Base-by-base conservation (phyloP, 345 rosid genomes). In the Acer campestre region DNA sequence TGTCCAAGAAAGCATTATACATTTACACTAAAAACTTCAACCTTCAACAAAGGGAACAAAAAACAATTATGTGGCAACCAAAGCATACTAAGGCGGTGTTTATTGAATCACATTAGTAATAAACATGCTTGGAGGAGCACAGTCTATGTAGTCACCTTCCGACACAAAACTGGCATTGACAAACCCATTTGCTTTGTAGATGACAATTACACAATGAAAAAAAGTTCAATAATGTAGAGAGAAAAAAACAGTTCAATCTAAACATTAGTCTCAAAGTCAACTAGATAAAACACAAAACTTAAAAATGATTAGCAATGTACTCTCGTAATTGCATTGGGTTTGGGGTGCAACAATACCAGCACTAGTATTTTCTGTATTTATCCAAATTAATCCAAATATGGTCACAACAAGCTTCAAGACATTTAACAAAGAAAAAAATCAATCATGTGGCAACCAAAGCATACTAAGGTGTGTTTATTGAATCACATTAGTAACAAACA, bases 121-220 rank as follows among this genome's bases (percentile, higher is more conserved):
- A 59, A 35, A 13, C 5, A 23, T 44, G 23, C 67, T 64, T 23
- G 74, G 70, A 78, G 25, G 22, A n/a, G 29, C 66, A 62, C 38
- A 13, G 10, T 75, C n/a, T 40, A 49, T 83, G 16, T 78, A 23
- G 84, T 83, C 87, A 87, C 68, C 86, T 80, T 80, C 89, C 80
- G 68, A 83, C 81, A 82, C 83, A 82, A 77, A 72, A 40, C 25
- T 44, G 68, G 75, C 42, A 77, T 20, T 38, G 25, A 6, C 18
- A 6, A 23, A 71, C 80, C 80, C 17, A 80, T 74, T 77, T 77
- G 84, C 86, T 75, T 71, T 80, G 64, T 75, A 77, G 79, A 88
- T 78, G 76, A 83, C 86, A 48, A 20, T 1, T 59, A 59, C 22
- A 25, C 23, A 40, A 20, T 49, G 51, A 1, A 9, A 9, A 9